phyloP scores from a whole-genome alignment of 2,329 filamentous ascomycete species.

The Colletotrichum orchidophilum region DNA sequence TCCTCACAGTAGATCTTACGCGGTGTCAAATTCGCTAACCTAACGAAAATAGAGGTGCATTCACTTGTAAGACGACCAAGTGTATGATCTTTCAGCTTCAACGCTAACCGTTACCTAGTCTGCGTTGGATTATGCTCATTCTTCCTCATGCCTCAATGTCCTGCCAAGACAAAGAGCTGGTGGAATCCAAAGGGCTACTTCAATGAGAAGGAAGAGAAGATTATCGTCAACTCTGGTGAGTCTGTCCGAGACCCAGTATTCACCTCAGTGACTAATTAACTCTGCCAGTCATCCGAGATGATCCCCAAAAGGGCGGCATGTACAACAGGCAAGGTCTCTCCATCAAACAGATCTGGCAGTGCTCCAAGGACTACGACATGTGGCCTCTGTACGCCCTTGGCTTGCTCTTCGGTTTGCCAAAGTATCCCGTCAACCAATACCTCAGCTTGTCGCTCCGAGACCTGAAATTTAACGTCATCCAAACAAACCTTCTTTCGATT shows the following conservation, averaged over 20 bases:
- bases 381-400: slow-evolving; percentile 63
- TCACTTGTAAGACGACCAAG: slow-evolving; percentile 42
- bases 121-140: slow-evolving; percentile 54
- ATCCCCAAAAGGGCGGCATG: slow-evolving; percentile 65
- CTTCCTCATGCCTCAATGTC: slow-evolving; percentile 43
- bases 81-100: slow-evolving; percentile 40
- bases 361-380: slow-evolving; percentile 64
- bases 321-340: slow-evolving; percentile 67
- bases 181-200: slow-evolving; percentile 65
- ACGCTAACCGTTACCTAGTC: slow-evolving; percentile 54
- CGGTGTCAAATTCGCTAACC: slow-evolving; percentile 25
- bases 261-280: rapidly evolving
- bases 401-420: slow-evolving; percentile 49
- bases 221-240: slow-evolving; percentile 63
- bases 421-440: slow-evolving; percentile 38
- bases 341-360: slow-evolving; percentile 55
- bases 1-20: no score
- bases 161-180: slow-evolving; percentile 53
- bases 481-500: slow-evolving; percentile 51
- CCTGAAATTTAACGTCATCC: slow-evolving; percentile 50
- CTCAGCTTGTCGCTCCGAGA: slow-evolving; percentile 39
- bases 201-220: slow-evolving; percentile 63
- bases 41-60: slow-evolving; percentile 37
- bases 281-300: slow-evolving; percentile 58
- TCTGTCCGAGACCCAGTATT: rapidly evolving